Evolutionary conservation across 768 basidiomycete genomes (phyloP), one percentile per base, ranked within the genome.

Genomic region (Postia placenta): DNA sequence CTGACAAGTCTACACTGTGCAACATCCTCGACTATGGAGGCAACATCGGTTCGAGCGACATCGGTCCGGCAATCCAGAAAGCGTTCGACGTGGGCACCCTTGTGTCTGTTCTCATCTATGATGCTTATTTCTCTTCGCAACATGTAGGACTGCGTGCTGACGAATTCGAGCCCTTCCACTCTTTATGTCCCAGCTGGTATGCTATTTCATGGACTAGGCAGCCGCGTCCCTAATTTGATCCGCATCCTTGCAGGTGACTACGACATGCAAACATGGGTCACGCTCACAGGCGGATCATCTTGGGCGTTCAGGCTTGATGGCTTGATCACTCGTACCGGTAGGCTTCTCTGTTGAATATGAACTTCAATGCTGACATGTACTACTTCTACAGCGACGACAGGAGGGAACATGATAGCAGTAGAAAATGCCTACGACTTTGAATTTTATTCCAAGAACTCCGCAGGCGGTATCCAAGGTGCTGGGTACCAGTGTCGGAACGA

Each of bases 261-360:
- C 33, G 50, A 55, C 45, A 62, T 64, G 62, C 35, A 52, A 46
- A 65, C 64, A 2, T 65, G 64, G 64, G 58, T 60, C 7, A 61
- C 58, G 2, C 53, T 66, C 36, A 59, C 52, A n/a, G 55, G 49
- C 23, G 64, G 55, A 7, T 53, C 47, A 3, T 56, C 61, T 11
- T 63, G 64, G 64, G 62, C 64, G 2, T 57, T 63, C 50, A 60
- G 63, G 33, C 52, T 66, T 12, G 64, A 66, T 30, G 64, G 64
- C 6, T 30, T 64, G 6, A 66, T 66, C 36, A 62, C 60, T n/a
- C 60, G 63, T 6, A 54, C 63, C 11, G 40, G 64, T 60, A 53
- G n/a, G n/a, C n/a, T n/a, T n/a, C n/a, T n/a, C n/a, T 11, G 48
- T 45, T 26, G 33, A 35, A 35, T 35, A 35, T 35, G 33, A 22